phyloP scores from a whole-genome alignment of 2,329 filamentous ascomycete genomes.

The Geosmithia putterillii region DNA sequence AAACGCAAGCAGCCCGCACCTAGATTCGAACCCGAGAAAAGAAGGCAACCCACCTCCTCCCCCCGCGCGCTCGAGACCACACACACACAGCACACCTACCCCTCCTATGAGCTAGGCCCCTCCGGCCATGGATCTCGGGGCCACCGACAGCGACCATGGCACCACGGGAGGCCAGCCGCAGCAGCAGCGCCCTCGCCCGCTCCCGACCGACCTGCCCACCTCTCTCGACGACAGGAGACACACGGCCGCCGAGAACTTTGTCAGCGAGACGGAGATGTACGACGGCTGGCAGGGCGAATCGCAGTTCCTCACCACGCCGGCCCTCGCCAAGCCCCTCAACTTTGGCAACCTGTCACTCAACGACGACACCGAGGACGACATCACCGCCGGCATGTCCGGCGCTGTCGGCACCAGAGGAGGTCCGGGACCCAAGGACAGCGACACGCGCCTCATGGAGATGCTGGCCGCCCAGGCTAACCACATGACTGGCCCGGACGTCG shows the following conservation, averaged over 20 bases:
- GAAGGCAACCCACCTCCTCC: too few species aligned
- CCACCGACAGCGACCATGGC: slow-evolving; percentile 27
- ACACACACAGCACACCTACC: too few species aligned
- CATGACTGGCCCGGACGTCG: slow-evolving; percentile 57
- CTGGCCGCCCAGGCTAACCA: slow-evolving; percentile 83
- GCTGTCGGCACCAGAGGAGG: background rate
- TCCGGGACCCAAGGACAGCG: slow-evolving; percentile 60
- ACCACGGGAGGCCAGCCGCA: slow-evolving; percentile 22
- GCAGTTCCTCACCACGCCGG: slow-evolving; percentile 81
- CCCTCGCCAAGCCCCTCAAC: slow-evolving; percentile 69
- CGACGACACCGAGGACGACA: slow-evolving; percentile 62
- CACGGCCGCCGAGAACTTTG: slow-evolving; percentile 47
- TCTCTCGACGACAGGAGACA: slow-evolving; percentile 79
- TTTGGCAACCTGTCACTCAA: slow-evolving; percentile 76
- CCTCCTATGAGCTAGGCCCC: slow-evolving; percentile 2
- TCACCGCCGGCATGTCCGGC: slow-evolving; percentile 28
- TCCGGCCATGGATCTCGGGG: slow-evolving; percentile 45
- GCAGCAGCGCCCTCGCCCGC: slow-evolving; percentile 32
- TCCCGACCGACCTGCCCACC: slow-evolving; percentile 79
- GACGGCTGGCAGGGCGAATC: slow-evolving; percentile 99
- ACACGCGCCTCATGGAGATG: slow-evolving; percentile 88
- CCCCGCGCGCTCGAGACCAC: too few species aligned
- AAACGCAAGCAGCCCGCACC: background rate
- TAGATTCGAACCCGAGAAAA: too few species aligned
- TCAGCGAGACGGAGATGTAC: slow-evolving; percentile 88